Conservation (phyloP, 2,329 filamentous ascomycete genomes). For the Xylaria multiplex region DNA sequence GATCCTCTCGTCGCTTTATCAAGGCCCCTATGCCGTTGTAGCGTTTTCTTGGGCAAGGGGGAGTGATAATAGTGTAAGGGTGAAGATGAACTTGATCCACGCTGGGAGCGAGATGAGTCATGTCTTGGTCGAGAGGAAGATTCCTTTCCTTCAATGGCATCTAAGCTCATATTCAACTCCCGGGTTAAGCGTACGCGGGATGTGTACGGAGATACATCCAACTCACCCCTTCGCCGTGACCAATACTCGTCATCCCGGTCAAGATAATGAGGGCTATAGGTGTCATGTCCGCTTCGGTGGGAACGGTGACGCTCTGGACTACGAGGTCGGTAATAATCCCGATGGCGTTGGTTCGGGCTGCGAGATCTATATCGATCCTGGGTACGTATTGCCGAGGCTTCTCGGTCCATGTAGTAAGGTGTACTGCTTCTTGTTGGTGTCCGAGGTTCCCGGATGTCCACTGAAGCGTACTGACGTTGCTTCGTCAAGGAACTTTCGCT, state of each 20-base stretch:
- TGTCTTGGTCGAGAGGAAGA: constrained; percentile 12
- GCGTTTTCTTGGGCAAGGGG: constrained; percentile 11
- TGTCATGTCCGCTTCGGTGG: constrained; percentile 4
- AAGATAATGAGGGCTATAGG: constrained; percentile 26
- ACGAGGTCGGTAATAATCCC: constrained; percentile 27
- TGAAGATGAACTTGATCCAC: neutral
- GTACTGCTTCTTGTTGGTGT: neutral
- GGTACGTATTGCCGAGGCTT: neutral
- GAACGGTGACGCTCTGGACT: constrained; percentile 15
- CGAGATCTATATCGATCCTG: constrained; percentile 17
- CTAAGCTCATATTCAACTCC: constrained; percentile 7
- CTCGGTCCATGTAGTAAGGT: constrained; percentile 4
- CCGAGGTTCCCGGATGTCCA: constrained; percentile 19
- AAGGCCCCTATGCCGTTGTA: constrained; percentile 14
- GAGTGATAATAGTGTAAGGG: constrained; percentile 1
- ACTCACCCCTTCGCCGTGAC: constrained; percentile 8
- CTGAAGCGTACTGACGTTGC: constrained; percentile 40
- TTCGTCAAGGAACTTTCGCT: constrained; percentile 49
- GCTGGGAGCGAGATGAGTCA: constrained; percentile 2
- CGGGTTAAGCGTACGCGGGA: constrained; percentile 34
- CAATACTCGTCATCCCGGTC: constrained; percentile 10
- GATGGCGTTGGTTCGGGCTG: constrained; percentile 11
- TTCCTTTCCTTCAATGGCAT: neutral
- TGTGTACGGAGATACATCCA: constrained; percentile 37
- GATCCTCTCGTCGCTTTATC: constrained; percentile 7